These are phyloP conservation scores for Phytophthora hibernalis DNA, from an alignment of 352 stramenopile species.

Conservation along the genomic window DNA sequence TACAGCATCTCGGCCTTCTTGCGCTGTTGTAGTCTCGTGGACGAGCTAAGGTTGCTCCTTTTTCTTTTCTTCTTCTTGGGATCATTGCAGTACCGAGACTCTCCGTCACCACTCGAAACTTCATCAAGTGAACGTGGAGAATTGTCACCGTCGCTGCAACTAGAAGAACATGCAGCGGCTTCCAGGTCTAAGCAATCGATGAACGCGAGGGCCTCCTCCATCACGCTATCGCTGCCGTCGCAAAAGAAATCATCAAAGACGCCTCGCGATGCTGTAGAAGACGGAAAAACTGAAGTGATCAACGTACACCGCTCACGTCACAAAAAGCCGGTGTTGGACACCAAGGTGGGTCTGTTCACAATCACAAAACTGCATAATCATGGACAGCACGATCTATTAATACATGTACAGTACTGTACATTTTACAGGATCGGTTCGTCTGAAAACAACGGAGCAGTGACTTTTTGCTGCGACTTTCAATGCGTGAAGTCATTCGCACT, in stretches of 20 bases:
- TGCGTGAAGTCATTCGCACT: too few species aligned
- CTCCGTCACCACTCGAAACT: neutral
- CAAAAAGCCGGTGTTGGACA: too few species aligned
- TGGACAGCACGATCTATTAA: too few species aligned
- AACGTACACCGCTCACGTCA: neutral
- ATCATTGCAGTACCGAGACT: neutral
- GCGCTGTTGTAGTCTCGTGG: constrained; percentile 17
- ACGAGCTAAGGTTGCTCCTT: constrained; percentile 6
- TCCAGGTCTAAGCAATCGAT: neutral
- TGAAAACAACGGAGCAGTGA: too few species aligned
- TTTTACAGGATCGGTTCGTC: too few species aligned
- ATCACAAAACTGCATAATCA: too few species aligned
- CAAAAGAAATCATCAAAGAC: neutral
- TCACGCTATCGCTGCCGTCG: neutral
- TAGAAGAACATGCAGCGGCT: neutral
- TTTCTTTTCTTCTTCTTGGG: neutral
- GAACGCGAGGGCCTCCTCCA: neutral
- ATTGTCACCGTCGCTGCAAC: too few species aligned
- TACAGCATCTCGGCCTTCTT: constrained; percentile 26
- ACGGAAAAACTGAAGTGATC: neutral
- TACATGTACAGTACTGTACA: too few species aligned
- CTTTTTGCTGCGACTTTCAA: too few species aligned
- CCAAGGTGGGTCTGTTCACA: too few species aligned
- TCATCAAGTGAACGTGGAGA: neutral
- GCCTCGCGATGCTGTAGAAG: too few species aligned